Conservation (phyloP, 768 basidiomycete species). For the Lentinus brumalis region DNA sequence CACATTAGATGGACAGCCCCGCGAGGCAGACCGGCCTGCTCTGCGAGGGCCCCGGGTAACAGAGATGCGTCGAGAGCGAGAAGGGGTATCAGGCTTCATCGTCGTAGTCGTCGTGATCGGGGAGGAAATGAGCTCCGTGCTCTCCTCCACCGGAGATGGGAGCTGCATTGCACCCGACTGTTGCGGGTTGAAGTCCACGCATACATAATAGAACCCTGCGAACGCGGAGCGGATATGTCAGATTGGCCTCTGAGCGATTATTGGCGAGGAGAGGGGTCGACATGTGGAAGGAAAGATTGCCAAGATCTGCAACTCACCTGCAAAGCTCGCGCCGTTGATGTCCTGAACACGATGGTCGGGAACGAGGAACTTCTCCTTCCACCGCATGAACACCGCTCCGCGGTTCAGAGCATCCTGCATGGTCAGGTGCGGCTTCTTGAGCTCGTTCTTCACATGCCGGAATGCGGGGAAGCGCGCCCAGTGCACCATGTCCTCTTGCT, state of each 20-base stretch:
- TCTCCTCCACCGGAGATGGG: conserved; percentile 20
- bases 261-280: not conserved
- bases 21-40: conserved; percentile 46
- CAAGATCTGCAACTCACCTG: conserved; percentile 55
- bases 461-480: conserved; percentile 95
- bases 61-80: conserved; percentile 26
- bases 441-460: conserved; percentile 75
- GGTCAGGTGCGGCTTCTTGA: conserved; percentile 76
- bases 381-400: conserved; percentile 90
- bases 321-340: conserved; percentile 94
- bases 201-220: conserved; percentile 91
- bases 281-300: not conserved
- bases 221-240: conserved; percentile 6
- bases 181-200: conserved; percentile 86
- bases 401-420: conserved; percentile 67
- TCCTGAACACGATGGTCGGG: conserved; percentile 92
- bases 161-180: conserved; percentile 29
- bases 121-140: conserved; percentile 1
- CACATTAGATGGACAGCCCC: conserved; percentile 47
- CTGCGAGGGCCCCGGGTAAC: conserved; percentile 36
- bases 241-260: not conserved
- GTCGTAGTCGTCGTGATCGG: conserved; percentile 34
- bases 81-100: conserved; percentile 29
- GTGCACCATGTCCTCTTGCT: conserved; percentile 90
- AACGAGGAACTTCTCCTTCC: conserved; percentile 97